Evolutionary conservation across 176 grass and related monocot genomes (phyloP).

Genomic region (Hordeum vulgare): MorexV3_pseudomolecules_assembly NC_058521.1:31334520-31335019

Average conservation of each 20-base stretch:
- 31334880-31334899: conserved; percentile 99
- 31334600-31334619: not conserved
- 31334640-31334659: conserved; percentile 1
- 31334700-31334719: not conserved
- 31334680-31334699: conserved; percentile 5
- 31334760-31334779: not conserved
- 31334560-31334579: conserved; percentile 3
- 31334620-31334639: conserved; percentile 1
- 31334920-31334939: conserved; percentile 63
- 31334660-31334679: not conserved
- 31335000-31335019: conserved; percentile 7
- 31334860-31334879: conserved; percentile 97
- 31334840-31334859: conserved; percentile 99
- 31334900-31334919: conserved; percentile 95
- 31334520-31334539: conserved; percentile 11
- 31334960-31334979: not conserved
- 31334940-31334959: not conserved
- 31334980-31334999: conserved; percentile 18
- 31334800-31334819: conserved; percentile 84
- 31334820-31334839: conserved; percentile 98
- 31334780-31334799: conserved; percentile 88
- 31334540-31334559: not conserved
- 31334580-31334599: not conserved
- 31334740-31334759: conserved; percentile 14
- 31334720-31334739: conserved; percentile 11